Conservation (phyloP, 148 eudicot species). For the Gaultheria prostrata region DNA sequence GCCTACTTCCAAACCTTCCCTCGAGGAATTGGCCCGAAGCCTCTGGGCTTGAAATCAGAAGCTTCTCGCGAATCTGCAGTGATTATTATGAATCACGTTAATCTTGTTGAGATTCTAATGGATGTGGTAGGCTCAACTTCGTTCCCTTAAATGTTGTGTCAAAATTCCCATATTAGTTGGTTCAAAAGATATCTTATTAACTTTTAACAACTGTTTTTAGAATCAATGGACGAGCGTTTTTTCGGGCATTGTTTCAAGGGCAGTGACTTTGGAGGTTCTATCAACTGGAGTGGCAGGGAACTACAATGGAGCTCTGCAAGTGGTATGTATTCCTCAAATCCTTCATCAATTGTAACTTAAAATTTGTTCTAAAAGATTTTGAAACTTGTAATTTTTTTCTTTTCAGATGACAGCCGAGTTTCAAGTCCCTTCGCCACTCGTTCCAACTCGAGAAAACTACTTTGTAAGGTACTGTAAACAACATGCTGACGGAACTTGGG, state of each 20-base stretch:
- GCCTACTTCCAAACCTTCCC: conserved; percentile 75
- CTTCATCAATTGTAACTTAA: no score
- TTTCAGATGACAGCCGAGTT: conserved; percentile 73
- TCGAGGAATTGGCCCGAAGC: conserved; percentile 83
- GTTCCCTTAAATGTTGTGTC: not conserved
- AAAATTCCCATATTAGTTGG: not conserved
- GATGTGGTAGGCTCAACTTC: conserved; percentile 59
- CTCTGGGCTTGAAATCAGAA: conserved; percentile 69
- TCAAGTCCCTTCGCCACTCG: conserved; percentile 78
- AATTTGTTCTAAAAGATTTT: not conserved
- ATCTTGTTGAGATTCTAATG: conserved; percentile 87
- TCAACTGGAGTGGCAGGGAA: conserved; percentile 87
- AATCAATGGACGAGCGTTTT: conserved; percentile 73
- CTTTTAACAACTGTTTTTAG: conserved; percentile 22
- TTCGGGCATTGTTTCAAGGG: conserved; percentile 66
- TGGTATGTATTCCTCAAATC: conserved; percentile 36
- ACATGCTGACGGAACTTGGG: conserved; percentile 67
- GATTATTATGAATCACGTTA: conserved; percentile 88
- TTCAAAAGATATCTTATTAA: not conserved
- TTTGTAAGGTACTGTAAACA: conserved; percentile 75
- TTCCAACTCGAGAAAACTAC: conserved; percentile 72
- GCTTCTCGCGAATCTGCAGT: conserved; percentile 84
- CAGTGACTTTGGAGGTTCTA: conserved; percentile 64
- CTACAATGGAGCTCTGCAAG: conserved; percentile 77
- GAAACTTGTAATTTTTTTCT: not conserved